These are phyloP conservation scores for Vaccinium darrowii DNA, from an alignment of 148 eudicot genomes.

Conservation along the genomic window DNA sequence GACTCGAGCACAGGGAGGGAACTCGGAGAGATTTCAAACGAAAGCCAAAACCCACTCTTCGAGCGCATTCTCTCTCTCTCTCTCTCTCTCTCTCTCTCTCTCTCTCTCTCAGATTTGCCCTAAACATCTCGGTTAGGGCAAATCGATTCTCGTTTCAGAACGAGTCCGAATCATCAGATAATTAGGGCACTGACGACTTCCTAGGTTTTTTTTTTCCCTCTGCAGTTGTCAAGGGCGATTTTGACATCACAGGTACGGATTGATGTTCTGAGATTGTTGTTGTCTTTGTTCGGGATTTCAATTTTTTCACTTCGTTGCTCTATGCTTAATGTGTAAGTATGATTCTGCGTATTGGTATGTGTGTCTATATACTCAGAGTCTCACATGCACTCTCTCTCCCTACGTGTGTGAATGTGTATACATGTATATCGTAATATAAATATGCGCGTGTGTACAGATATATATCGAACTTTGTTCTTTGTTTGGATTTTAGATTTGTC, in stretches of 20 bases:
- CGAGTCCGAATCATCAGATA: not conserved
- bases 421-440: not conserved
- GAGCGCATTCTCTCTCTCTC: not conserved
- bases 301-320: not conserved
- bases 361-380: not conserved
- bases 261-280: not conserved
- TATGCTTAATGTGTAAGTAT: not conserved
- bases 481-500: not conserved
- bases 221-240: not conserved
- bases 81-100: not conserved
- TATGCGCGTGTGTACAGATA: not conserved
- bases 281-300: no score
- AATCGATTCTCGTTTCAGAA: not conserved
- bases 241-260: not conserved
- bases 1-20: not conserved
- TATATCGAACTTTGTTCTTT: not conserved
- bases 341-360: not conserved
- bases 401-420: not conserved
- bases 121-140: slow-evolving; percentile 25
- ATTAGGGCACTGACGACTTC: not conserved
- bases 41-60: not conserved
- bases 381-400: not conserved
- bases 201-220: not conserved
- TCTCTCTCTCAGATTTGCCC: slow-evolving; percentile 21
- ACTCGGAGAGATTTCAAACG: not conserved